Evolutionary conservation across 2,329 filamentous ascomycete species (phyloP), one percentile per base, ranked within the genome.

Genomic region (Venturia nashicola): DNA sequence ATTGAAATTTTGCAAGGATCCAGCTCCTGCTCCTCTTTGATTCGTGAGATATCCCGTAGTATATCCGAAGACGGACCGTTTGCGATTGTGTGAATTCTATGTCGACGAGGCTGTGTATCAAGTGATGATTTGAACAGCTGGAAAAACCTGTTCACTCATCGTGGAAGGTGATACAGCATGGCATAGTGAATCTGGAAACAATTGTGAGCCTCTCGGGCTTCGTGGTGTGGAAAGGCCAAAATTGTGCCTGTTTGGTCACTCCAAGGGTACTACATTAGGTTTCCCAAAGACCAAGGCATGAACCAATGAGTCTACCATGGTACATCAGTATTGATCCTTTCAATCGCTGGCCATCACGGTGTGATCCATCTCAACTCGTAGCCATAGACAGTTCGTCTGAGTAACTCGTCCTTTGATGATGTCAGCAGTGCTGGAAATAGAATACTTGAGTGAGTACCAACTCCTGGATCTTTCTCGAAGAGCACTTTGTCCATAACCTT

Each of bases 391-490:
- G 90, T 96, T 73, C 89, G 86, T 67, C 90, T 83, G 65, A 96
- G 78, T 67, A 86, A 82, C 75, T 93, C 84, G 75, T 96, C 91
- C 81, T 84, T 67, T 32, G 20, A 59, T 64, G 16, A 32, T 39
- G 44, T 60, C 20, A 54, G 42, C 6, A 11, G n/a, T 12, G 20
- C 18, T 1, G 18, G 62, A 16, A 14, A 20, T 36, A 4, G 11
- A n/a, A 36, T 2, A 14, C 18, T 63, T 9, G 48, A 5, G 39
- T 43, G 23, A 42, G 32, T 6, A 76, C 82, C 73, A 73, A 85
- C 83, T 44, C 93, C 93, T 18, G 86, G 88, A 72, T 97, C 92
- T 69, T 91, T 83, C 70, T 92, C 89, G 75, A 97, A 97, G 79
- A 97, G 85, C 67, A 92, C 88, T 72, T 86, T 86, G 43, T 93